Conservation (phyloP, 2,329 filamentous ascomycete species). For the Fusarium pilosicola region DNA sequence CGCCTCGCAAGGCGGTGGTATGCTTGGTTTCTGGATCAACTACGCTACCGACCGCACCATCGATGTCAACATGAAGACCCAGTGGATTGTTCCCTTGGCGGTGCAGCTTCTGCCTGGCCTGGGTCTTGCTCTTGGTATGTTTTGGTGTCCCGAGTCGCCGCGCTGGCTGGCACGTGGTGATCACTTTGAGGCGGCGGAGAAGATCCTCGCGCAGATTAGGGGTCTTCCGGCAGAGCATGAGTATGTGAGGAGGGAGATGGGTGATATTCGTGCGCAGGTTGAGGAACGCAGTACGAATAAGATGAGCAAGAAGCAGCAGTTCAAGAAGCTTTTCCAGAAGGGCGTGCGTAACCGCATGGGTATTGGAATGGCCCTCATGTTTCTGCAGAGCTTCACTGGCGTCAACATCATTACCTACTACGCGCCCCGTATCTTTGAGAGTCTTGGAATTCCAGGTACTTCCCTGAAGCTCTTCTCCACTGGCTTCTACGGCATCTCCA, state of each 20-base stretch:
- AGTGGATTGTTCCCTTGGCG: constrained; percentile 66
- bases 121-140: constrained; percentile 63
- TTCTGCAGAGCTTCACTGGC: constrained; percentile 51
- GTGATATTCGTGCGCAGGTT: constrained; percentile 68
- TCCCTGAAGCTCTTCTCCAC: constrained; percentile 51
- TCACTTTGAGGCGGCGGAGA: constrained; percentile 60
- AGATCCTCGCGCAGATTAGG: constrained; percentile 48
- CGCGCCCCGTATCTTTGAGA: constrained; percentile 50
- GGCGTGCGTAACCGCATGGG: constrained; percentile 49
- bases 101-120: constrained; percentile 67
- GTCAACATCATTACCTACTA: constrained; percentile 72
- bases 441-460: constrained; percentile 49
- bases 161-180: constrained; percentile 69
- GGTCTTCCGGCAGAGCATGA: constrained; percentile 49
- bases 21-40: constrained; percentile 55
- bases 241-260: constrained; percentile 59
- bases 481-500: constrained; percentile 54
- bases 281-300: constrained; percentile 54
- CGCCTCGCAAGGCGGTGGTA: constrained; percentile 46
- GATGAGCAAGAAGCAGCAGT: constrained; percentile 42
- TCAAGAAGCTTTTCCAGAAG: constrained; percentile 50
- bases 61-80: constrained; percentile 45
- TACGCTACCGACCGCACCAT: constrained; percentile 44
- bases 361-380: constrained; percentile 64
- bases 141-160: constrained; percentile 68